These are phyloP conservation scores for Rhizoclosmatium globosum DNA, from an alignment of 192 early-diverging fungal genomes.

Conservation along the genomic window DNA sequence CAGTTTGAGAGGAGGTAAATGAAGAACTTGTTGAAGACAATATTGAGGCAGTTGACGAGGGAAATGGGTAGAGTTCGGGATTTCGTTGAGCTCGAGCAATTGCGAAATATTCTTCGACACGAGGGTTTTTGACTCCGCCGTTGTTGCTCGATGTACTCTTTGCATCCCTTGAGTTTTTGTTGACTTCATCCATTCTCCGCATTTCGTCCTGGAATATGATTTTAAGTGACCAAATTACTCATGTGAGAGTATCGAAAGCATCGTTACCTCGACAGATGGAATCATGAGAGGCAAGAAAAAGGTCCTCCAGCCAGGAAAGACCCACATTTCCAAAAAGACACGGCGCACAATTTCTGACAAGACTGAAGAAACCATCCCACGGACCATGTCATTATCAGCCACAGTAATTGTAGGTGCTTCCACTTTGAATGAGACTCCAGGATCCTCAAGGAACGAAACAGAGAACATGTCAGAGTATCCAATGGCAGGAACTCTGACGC, in stretches of 20 bases:
- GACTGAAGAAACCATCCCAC: constrained; percentile 57
- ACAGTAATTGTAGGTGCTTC: constrained; percentile 56
- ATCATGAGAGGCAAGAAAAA: constrained; percentile 63
- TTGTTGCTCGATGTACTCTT: not conserved
- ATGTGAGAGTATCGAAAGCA: not conserved
- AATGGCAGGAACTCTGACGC: constrained; percentile 55
- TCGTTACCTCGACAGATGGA: constrained; percentile 48
- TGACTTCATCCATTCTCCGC: constrained; percentile 39
- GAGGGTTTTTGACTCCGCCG: not conserved
- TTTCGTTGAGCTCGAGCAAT: not conserved
- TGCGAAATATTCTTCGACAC: not conserved
- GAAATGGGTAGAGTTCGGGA: not conserved
- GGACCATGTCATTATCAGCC: constrained; percentile 54
- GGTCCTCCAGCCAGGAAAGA: constrained; percentile 61
- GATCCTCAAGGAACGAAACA: constrained; percentile 62
- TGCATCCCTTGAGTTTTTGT: constrained; percentile 13
- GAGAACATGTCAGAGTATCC: constrained; percentile 58
- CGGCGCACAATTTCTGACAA: constrained; percentile 52
- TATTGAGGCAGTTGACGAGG: not conserved
- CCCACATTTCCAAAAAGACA: constrained; percentile 66
- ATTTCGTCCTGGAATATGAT: constrained; percentile 33
- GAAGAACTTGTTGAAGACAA: not conserved
- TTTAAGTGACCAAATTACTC: not conserved
- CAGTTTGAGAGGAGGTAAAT: not conserved
- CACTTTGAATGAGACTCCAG: constrained; percentile 58